Percentiles rank a stretch among this genome's conserved stretches.
Conservation (phyloP, 2,329 filamentous ascomycete species). For the Albophoma yamanashiensis region DNA sequence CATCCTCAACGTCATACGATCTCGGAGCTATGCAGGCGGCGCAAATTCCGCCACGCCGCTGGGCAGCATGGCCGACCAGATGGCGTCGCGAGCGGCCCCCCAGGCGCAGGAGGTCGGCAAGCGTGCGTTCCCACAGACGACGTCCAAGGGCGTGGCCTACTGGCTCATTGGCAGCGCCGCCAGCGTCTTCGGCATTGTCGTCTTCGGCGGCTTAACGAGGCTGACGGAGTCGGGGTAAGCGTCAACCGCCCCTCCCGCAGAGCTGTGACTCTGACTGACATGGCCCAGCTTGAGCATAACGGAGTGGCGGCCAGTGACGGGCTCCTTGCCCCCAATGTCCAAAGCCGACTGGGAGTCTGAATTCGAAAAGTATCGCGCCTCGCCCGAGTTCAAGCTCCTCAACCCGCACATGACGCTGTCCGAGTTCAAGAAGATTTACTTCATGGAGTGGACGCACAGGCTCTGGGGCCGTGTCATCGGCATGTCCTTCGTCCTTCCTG, state of each 20-base stretch:
- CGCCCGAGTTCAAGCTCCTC: conserved; percentile 83
- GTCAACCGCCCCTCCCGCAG: neutral
- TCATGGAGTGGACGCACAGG: conserved; percentile 97
- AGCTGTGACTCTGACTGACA: neutral
- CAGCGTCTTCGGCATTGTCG: conserved; percentile 93
- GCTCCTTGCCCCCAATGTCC: conserved; percentile 74
- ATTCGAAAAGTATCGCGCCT: conserved; percentile 84
- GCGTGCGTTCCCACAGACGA: conserved; percentile 47
- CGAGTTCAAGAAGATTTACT: conserved; percentile 98
- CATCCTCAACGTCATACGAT: conserved; percentile 28
- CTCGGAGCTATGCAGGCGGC: conserved; percentile 26
- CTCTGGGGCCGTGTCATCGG: conserved; percentile 92
- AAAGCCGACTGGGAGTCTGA: conserved; percentile 80
- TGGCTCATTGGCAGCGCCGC: conserved; percentile 88
- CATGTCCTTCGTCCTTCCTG: conserved; percentile 78
- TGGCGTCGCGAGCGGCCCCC: conserved; percentile 7
- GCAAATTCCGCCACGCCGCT: conserved; percentile 17
- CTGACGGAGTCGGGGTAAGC: conserved; percentile 89
- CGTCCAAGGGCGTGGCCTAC: conserved; percentile 70
- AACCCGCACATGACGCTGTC: conserved; percentile 87
- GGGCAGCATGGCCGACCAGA: conserved; percentile 14
- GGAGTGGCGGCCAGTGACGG: conserved; percentile 96
- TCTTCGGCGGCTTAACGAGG: conserved; percentile 87
- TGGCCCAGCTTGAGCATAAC: conserved; percentile 76
- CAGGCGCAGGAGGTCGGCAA: conserved; percentile 15